Percentiles rank a stretch among this genome's conserved stretches.
These are phyloP conservation scores for Chaetoscypha palmicola DNA, from an alignment of 2,329 filamentous ascomycete species.

Conservation along the genomic window DNA sequence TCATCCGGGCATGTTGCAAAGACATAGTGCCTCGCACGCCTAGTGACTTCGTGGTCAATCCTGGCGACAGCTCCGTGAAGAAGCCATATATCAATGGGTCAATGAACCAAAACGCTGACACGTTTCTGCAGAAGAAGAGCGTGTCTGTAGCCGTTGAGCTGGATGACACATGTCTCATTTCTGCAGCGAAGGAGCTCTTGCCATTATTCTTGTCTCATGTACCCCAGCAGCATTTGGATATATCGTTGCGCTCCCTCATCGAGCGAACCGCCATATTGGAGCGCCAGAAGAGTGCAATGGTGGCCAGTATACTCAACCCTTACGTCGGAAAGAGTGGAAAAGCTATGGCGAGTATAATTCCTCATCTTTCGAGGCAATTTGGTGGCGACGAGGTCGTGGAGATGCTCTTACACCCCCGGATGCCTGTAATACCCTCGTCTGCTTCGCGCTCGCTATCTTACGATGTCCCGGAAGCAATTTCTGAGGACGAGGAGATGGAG, in stretches of 20 bases:
- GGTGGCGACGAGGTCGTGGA: constrained; percentile 61
- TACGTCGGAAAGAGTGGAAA: constrained; percentile 56
- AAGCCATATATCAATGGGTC: constrained; percentile 31
- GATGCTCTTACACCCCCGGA: constrained; percentile 51
- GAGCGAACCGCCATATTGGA: constrained; percentile 75
- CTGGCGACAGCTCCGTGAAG: neutral
- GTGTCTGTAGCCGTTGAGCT: constrained; percentile 22
- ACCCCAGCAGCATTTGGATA: constrained; percentile 60
- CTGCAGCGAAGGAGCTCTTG: constrained; percentile 56
- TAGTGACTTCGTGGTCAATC: constrained; percentile 3
- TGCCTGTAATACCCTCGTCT: constrained; percentile 36
- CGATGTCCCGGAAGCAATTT: constrained; percentile 11
- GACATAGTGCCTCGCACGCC: constrained; percentile 43
- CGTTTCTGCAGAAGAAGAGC: constrained; percentile 51
- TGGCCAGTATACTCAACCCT: constrained; percentile 77
- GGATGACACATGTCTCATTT: constrained; percentile 41
- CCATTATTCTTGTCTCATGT: constrained; percentile 54
- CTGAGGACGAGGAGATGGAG: constrained; percentile 22
- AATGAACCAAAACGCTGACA: constrained; percentile 59
- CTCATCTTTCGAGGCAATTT: constrained; percentile 65
- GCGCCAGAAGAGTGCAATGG: constrained; percentile 62
- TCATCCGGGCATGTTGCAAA: constrained; percentile 64
- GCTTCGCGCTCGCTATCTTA: constrained; percentile 3
- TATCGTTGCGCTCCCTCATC: constrained; percentile 64
- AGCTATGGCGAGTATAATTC: constrained; percentile 67